Conservation (phyloP, 2,329 filamentous ascomycete genomes). For the Penicillium sp. region DNA sequence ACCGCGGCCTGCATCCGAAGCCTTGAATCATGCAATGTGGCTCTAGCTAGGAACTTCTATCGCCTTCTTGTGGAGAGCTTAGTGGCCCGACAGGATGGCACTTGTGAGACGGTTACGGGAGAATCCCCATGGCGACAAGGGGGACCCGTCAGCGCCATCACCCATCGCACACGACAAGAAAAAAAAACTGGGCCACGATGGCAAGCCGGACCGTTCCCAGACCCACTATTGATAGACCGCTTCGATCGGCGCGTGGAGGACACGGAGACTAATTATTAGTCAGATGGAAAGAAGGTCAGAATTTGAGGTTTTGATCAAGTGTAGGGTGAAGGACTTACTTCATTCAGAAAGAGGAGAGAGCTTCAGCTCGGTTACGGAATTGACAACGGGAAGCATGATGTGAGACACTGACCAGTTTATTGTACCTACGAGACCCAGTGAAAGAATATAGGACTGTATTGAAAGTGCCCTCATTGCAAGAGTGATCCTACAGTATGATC, state of each 20-base stretch:
- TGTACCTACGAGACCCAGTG: background rate
- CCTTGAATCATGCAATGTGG: slow-evolving; percentile 14
- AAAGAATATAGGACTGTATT: background rate
- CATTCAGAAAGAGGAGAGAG: background rate
- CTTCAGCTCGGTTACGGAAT: background rate
- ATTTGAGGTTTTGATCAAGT: background rate
- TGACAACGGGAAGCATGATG: background rate
- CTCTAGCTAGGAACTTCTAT: background rate
- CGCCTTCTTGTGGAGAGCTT: slow-evolving; percentile 4
- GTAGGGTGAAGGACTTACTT: background rate
- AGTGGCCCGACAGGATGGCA: slow-evolving; percentile 19
- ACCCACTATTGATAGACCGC: slow-evolving; percentile 31
- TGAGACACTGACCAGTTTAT: background rate
- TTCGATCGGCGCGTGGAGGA: slow-evolving; percentile 31
- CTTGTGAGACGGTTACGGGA: slow-evolving; percentile 10
- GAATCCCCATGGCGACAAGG: slow-evolving; percentile 15
- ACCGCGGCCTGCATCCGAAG: background rate
- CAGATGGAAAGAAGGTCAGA: background rate
- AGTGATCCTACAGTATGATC: slow-evolving; percentile 13
- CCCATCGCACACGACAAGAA: slow-evolving; percentile 9
- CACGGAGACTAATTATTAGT: background rate
- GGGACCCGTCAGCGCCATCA: background rate
- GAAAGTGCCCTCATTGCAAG: background rate
- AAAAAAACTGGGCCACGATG: slow-evolving; percentile 18
- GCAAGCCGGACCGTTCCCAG: slow-evolving; percentile 34